Evolutionary conservation across 208 protist species (phyloP).

Genomic region (Blechomonas ayalai): DNA sequence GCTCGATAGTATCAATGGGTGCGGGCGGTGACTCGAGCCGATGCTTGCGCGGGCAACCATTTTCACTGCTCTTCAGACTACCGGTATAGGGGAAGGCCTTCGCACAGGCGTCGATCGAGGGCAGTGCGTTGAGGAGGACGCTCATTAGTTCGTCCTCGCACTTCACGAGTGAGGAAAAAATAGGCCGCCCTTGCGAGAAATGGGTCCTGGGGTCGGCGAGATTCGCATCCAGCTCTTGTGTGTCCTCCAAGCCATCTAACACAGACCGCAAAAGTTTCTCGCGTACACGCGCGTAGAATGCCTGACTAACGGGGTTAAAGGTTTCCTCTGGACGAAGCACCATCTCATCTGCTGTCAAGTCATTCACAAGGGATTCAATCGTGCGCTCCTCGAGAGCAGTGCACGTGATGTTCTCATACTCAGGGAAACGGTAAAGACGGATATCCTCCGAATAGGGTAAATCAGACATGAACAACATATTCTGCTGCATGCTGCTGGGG

Average conservation of each 20-base stretch:
- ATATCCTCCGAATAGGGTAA: slow-evolving; percentile 87
- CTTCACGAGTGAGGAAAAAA: too few relatives aligned
- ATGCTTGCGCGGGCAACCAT: too few relatives aligned
- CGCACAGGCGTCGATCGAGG: slow-evolving; percentile 21
- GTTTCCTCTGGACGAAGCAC: slow-evolving; percentile 58
- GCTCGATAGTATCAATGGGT: too few relatives aligned
- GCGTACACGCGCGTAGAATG: slow-evolving; percentile 77
- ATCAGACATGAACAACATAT: slow-evolving; percentile 58
- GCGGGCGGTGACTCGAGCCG: too few relatives aligned
- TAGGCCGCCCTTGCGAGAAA: too few relatives aligned
- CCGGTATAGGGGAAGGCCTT: slow-evolving; percentile 43
- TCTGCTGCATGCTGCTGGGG: slow-evolving; percentile 1
- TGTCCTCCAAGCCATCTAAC: too few relatives aligned
- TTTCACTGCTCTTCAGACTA: too few relatives aligned
- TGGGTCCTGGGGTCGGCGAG: too few relatives aligned
- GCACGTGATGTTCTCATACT: slow-evolving; percentile 24
- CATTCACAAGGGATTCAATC: slow-evolving; percentile 61
- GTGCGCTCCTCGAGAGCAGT: slow-evolving; percentile 42
- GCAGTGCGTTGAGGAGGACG: too few relatives aligned
- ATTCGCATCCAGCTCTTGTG: too few relatives aligned
- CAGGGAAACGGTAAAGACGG: slow-evolving; percentile 60
- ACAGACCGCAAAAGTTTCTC: slow-evolving; percentile 22
- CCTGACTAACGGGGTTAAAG: slow-evolving; percentile 84
- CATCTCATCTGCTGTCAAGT: slow-evolving; percentile 45
- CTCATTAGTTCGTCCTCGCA: too few relatives aligned